Evolutionary conservation across 352 stramenopile genomes (phyloP).

Genomic region (Phytophthora foliorum): DNA sequence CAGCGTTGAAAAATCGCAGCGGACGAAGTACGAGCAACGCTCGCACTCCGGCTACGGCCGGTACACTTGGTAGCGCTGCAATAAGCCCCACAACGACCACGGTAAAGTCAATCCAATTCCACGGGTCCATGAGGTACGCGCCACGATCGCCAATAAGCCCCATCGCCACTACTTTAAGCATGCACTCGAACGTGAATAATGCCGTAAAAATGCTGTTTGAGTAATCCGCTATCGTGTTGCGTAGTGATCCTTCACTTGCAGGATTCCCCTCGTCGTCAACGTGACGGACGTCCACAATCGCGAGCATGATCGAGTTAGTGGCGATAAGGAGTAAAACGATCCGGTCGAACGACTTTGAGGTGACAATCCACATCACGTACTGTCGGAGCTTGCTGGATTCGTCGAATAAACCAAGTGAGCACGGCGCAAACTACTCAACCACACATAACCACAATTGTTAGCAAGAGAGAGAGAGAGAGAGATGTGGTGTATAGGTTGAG

Average conservation of each 20-base stretch:
- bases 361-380: conserved; percentile 59
- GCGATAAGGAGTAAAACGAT: conserved; percentile 83
- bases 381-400: conserved; percentile 56
- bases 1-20: conserved; percentile 59
- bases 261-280: conserved; percentile 47
- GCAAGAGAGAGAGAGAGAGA: no score
- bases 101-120: conserved; percentile 93
- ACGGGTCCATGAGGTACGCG: conserved; percentile 84
- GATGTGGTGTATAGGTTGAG: neutral
- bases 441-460: neutral
- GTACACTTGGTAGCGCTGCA: conserved; percentile 53
- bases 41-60: conserved; percentile 47
- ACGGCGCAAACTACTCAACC: conserved; percentile 50
- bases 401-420: conserved; percentile 60
- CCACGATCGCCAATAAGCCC: conserved; percentile 70
- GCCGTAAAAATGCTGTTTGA: conserved; percentile 58
- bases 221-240: conserved; percentile 62
- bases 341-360: conserved; percentile 68
- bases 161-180: conserved; percentile 91
- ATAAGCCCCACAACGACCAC: conserved; percentile 81
- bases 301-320: conserved; percentile 85
- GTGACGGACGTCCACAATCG: conserved; percentile 68
- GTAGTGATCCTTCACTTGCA: conserved; percentile 42
- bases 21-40: conserved; percentile 52
- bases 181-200: conserved; percentile 88